These are phyloP conservation scores for Heritiera fomes DNA, from an alignment of 345 rosid genomes.

Conservation along the genomic window DNA sequence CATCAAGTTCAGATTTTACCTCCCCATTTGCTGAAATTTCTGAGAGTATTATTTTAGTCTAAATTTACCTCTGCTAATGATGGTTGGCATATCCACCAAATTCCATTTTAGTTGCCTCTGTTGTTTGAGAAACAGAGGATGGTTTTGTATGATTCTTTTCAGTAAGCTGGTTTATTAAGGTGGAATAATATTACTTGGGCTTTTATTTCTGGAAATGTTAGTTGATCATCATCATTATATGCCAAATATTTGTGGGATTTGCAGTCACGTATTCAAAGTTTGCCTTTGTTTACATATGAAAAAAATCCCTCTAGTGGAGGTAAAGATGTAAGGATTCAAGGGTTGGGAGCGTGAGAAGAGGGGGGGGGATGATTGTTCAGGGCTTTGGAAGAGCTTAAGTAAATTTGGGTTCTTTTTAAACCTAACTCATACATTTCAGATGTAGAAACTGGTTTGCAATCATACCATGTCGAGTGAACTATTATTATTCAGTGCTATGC, in stretches of 20 bases:
- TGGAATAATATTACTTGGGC: background rate
- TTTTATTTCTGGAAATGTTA: slow-evolving; percentile 3
- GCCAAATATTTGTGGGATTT: slow-evolving; percentile 2
- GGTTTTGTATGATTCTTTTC: slow-evolving; percentile 10
- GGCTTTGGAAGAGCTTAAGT: background rate
- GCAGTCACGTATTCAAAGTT: background rate
- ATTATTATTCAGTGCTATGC: background rate
- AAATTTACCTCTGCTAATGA: slow-evolving; percentile 14
- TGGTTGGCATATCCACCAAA: background rate
- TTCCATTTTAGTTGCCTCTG: slow-evolving; percentile 4
- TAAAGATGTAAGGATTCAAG: background rate
- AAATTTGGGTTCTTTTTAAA: background rate
- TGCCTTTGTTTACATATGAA: background rate
- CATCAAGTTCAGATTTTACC: background rate
- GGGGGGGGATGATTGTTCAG: no score
- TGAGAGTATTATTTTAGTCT: background rate
- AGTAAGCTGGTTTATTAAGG: background rate
- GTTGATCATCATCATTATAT: background rate
- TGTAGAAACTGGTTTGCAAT: background rate
- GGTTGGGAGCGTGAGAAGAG: no score
- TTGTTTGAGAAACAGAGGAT: background rate
- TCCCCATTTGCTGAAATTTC: background rate
- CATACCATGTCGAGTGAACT: background rate
- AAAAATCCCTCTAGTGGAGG: slow-evolving; percentile 1
- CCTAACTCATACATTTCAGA: background rate